Evolutionary conservation across 306 rosid species (phyloP), one percentile per base, ranked within the genome.

Genomic region (Alnus glutinosa): DNA sequence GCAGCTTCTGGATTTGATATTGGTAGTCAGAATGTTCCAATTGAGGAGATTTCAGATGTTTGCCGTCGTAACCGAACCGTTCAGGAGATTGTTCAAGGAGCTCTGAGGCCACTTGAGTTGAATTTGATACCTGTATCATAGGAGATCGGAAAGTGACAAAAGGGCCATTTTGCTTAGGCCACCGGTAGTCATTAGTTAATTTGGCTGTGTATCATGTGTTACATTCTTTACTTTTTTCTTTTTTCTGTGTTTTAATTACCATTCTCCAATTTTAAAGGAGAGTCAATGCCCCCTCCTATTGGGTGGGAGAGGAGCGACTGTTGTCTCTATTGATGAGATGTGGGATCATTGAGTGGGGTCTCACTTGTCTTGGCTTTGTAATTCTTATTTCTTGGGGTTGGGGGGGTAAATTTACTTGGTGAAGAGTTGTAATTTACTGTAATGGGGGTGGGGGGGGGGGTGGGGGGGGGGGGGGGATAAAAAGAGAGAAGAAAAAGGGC

Each of bases 191-290:
- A 88, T 89, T 78, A 83, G 91, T 77, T 57, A 50, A 23, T 47
- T 5, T 70, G 88, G 85, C 76, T 82, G 88, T 89, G 88, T 55
- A 89, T 84, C 81, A 83, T 72, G 76, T 80, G 66, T 82, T 76
- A 70, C 72, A 55, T 83, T 81, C 74, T 55, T 79, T 78, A 82
- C 82, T 67, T 15, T 19, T 37, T 9, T 23, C 12, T 11, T 6
- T 39, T 15, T 14, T 63, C 32, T 18, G 57, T 77, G 74, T 63
- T 80, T 89, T 85, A 47, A 88, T 82, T 81, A 76, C 77, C 86
- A 86, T 85, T 96, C 99, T 93, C 99, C 98, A 88, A 80, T 82
- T 93, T 96, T 96, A 91, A 46, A 81, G 97, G 97, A 93, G 98
- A 91, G 82, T 85, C 87, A 78, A n/a, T 84, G 86, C 87, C 90